Evolutionary conservation across 345 rosid species (phyloP), one percentile per base, ranked within the genome.

Genomic region (Hibiscus syriacus): DNA sequence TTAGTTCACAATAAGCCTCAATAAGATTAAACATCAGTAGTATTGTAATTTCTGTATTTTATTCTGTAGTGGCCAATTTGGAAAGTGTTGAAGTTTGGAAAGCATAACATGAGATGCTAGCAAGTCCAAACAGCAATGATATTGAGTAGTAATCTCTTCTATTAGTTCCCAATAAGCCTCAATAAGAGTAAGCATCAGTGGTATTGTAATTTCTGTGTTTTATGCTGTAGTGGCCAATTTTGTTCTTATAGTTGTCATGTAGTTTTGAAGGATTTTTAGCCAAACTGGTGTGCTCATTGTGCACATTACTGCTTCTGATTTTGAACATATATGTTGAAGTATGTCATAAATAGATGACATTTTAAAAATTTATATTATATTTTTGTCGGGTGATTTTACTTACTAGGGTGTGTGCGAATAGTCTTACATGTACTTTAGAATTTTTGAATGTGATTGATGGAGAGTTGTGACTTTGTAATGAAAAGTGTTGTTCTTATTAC

Each of bases 391-490:
- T 59, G 27, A 36, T 59, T 36, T n/a, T 36, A 34, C 46, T 30
- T 32, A 3, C 13, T 58, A 34, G 43, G n/a, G n/a, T 59, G 26
- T 5, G 4, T 59, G 9, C 26, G 5, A 32, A 32, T 46, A 48
- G 26, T 65, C 14, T 30, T 26, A 17, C 7, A 25, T 58, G 14
- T 27, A 27, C 30, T 22, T 32, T n/a, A 39, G n/a, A n/a, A n/a
- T n/a, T 52, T n/a, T 27, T 34, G 20, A 56, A 66, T 65, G 36
- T 58, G 29, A 58, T 54, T 5, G 26, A 73, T 8, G 39, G 6
- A 34, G 20, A 19, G 64, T 36, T 7, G 30, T 58, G 41, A 30
- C 68, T 34, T 45, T 76, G 64, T 70, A 20, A 38, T 36, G 43
- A 23, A 41, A 52, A 16, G 38, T 64, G 27, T 29, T 25, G 12